Base-by-base conservation (phyloP, 176 grass and related monocot genomes). In the Metroxylon sagu region DNA sequence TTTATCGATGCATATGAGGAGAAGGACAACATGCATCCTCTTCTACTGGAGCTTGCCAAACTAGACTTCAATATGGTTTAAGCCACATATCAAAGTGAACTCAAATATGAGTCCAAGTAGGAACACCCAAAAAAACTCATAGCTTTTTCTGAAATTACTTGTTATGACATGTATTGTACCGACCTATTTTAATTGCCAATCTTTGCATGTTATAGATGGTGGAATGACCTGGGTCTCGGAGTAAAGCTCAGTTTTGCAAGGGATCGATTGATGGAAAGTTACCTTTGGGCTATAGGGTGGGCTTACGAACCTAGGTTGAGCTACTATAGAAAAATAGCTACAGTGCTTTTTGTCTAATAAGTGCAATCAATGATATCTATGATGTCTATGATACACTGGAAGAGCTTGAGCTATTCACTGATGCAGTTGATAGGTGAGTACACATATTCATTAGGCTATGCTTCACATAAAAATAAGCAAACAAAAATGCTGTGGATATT, bases 251-350 rank as follows among this genome's bases (percentile, higher is more conserved):
- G 54, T 17, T 89, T 85, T 52, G 68, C 74, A 0, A 71, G 81
- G 69, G 81, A 85, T 21, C 59, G 81, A 19, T 56, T 89, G 30
- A 23, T 89, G 16, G 85, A 84, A 18, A 77, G 76, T 68, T 89
- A 73, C 68, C 60, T 62, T 1, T 68, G 69, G 26, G 5, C 16
- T 25, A 26, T 62, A 16, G 62, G 77, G 16, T 57, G 15, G 4
- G 16, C 54, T 48, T 80, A 30, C 30, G 62, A 80, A 10, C 77
- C 69, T 16, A 18, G 50, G 10, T 18, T 60, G 16, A 21, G 10
- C 35, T 43, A 10, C 19, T 18, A 48, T 60, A 43, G 35, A 6
- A 43, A 10, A 43, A 43, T 0, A 43, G 35, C 35, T 12, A 1
- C 18, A 61, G 21, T 23, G 52, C 7, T 26, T 68, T 49, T 19